Evolutionary conservation across 2,329 filamentous ascomycete genomes (phyloP).

Genomic region (Ceratocystis lukuohia): DNA sequence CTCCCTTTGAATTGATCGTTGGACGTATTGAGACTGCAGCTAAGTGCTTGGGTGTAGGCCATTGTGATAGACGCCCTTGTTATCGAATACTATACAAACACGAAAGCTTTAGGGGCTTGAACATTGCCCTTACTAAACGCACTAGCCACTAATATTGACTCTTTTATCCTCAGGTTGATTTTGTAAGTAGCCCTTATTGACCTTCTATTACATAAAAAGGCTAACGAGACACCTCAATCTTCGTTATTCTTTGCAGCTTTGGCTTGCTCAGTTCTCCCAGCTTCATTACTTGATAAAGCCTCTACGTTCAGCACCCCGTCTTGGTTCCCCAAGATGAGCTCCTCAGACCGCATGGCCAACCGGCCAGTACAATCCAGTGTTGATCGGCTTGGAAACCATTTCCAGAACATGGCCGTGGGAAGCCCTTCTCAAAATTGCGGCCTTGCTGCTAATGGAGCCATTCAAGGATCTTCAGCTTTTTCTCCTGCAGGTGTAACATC

Average conservation of each 20-base stretch:
- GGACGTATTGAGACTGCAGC: neutral
- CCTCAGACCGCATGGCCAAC: neutral
- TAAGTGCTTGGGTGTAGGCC: neutral
- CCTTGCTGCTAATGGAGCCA: neutral
- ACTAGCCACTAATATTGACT: too few species aligned
- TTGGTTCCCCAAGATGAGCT: neutral
- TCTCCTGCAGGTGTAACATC: neutral
- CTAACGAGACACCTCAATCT: too few species aligned
- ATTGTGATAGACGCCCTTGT: neutral
- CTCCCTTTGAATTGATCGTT: neutral
- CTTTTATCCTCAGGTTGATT: too few species aligned
- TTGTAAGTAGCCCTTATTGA: too few species aligned
- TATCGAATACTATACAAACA: neutral
- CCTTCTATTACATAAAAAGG: too few species aligned
- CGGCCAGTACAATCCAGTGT: neutral
- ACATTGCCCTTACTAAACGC: too few species aligned
- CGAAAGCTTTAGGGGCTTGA: neutral
- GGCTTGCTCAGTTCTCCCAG: too few species aligned
- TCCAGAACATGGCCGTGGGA: slow-evolving; percentile 8
- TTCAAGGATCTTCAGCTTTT: neutral
- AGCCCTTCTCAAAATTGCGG: neutral
- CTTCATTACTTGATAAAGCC: too few species aligned
- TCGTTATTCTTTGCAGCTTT: too few species aligned
- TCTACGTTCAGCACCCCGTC: neutral
- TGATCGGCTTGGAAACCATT: neutral